Evolutionary conservation across 2,329 filamentous ascomycete genomes (phyloP), one percentile per base, ranked within the genome.

Genomic region (Chrysoporthe puriensis): DNA sequence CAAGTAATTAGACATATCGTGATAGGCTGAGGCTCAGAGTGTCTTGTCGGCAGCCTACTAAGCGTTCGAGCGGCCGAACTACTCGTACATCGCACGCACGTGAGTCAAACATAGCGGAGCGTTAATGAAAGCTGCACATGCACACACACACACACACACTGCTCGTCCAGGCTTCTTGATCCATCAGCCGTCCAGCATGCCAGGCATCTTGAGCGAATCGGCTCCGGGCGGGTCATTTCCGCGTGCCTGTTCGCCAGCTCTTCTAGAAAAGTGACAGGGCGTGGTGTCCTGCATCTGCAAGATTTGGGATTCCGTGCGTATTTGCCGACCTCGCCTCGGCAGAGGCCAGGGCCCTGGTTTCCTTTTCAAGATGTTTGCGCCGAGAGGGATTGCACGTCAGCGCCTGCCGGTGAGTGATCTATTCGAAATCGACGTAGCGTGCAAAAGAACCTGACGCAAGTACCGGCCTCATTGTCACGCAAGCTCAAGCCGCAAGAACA

Each of bases 261-360:
- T 60, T 60, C 57, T 60, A 60, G 57, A 59, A 60, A 52, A 60
- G 18, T 44, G 40, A 44, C 57, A 60, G 57, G 57, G 36, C 56
- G 42, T 11, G 46, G 46, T 42, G 50, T 46, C 43, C 32, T 54
- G 32, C 59, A 46, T 62, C 50, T 63, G 62, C 66, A 44, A 67
- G 62, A 63, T 52, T 59, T 46, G 59, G 66, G 61, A 60, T 52
- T 54, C 44, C 62, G 40, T 68, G 68, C 68, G 65, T 64, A 60
- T 70, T 62, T 58, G 65, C 65, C 68, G 66, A 61, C 57, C 63
- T 66, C 65, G 63, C 62, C 63, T 62, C 62, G 65, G 63, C 36
- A 66, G 61, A 54, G 50, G 18, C 50, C 50, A 58, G 58, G 62
- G 57, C 42, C 50, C 42, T n/a, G 58, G n/a, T 62, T 68, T 63